Evolutionary conservation across 495 filamentous ascomycete genomes (phyloP), one percentile per base, ranked within the genome.

Genomic region (Arthonia radiata): DNA sequence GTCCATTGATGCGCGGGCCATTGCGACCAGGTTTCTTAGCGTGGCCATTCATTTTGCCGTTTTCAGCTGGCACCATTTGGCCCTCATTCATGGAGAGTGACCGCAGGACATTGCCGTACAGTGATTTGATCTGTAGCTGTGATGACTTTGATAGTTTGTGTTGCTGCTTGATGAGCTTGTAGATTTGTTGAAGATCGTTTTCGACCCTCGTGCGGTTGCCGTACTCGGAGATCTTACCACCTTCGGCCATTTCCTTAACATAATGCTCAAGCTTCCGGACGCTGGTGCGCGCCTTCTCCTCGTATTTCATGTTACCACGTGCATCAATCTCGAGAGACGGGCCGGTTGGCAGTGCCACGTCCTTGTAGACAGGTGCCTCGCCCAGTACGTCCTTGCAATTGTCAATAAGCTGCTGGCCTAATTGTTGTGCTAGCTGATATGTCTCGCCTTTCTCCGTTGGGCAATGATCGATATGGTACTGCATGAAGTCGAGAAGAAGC

Each of bases 391-490:
- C 86, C 41, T 74, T 82, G 59, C 86, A 94, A 50, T 99, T 94
- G 40, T 91, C 79, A 38, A 94, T 92, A 29, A 99, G 67, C 48
- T 86, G 76, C 39, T 80, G 61, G 15, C 79, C 83, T n/a, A 99
- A 67, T 49, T 82, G 67, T 58, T 99, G 90, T 28, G 89, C 86
- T 11, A 99, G 67, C 49, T 83, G 56, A 54, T 99, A 99, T 9
- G 89, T 99, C 49, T 99, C 86, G 27, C 86, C 86, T 10, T 81
- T 71, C 36, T 94, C 81, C 1, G 86, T 81, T 4, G 86, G 86
- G 54, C 86, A 94, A 54, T 93, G 81, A 42, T 99, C 89, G 47
- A 99, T 94, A 56, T 99, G 86, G 37, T 99, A 93, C 39, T 94
- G 89, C 86, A 99, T 99, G 52, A 93, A 94, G 36, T 99, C 83